Evolutionary conservation across 2,329 filamentous ascomycete genomes (phyloP).

Genomic region (Phyllachora maydis): DNA sequence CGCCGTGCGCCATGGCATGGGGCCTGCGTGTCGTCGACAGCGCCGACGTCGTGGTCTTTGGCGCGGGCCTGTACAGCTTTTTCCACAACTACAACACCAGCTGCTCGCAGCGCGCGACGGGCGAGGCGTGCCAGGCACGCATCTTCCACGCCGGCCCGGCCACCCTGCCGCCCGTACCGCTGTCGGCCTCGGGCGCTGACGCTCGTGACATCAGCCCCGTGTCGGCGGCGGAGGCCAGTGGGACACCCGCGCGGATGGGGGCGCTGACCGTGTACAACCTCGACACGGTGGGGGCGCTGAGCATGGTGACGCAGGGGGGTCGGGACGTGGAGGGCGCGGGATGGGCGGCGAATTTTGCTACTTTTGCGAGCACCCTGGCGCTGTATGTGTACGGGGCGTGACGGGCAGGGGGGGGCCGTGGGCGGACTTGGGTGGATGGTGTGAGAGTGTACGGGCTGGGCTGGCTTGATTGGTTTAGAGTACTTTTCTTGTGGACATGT

Average conservation of each 20-base stretch:
- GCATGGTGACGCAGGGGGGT: constrained; percentile 14
- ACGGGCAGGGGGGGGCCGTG: constrained; percentile 75
- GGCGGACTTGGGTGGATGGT: constrained; percentile 30
- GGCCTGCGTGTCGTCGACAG: constrained; percentile 38
- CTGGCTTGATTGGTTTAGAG: constrained; percentile 8
- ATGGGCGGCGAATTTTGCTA: constrained; percentile 14
- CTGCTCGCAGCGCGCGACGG: constrained; percentile 18
- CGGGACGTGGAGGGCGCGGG: constrained; percentile 12
- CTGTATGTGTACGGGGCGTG: constrained; percentile 80
- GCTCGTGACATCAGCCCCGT: constrained; percentile 80
- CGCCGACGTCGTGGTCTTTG: constrained; percentile 32
- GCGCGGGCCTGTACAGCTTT: constrained; percentile 45
- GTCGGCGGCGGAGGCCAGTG: constrained; percentile 20
- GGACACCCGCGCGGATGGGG: constrained; percentile 24
- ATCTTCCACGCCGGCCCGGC: constrained; percentile 12
- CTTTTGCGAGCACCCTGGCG: constrained; percentile 13
- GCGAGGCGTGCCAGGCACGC: constrained; percentile 21
- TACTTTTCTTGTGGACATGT: constrained; percentile 9
- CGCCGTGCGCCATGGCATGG: constrained; percentile 37
- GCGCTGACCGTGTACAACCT: constrained; percentile 14
- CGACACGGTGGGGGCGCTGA: constrained; percentile 17
- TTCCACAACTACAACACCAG: constrained; percentile 39
- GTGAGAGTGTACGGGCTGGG: constrained; percentile 23
- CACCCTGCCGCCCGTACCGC: constrained; percentile 30
- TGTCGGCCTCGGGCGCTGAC: constrained; percentile 84